Evolutionary conservation across 495 filamentous ascomycete genomes (phyloP).

Genomic region (Collariella sp.): DNA sequence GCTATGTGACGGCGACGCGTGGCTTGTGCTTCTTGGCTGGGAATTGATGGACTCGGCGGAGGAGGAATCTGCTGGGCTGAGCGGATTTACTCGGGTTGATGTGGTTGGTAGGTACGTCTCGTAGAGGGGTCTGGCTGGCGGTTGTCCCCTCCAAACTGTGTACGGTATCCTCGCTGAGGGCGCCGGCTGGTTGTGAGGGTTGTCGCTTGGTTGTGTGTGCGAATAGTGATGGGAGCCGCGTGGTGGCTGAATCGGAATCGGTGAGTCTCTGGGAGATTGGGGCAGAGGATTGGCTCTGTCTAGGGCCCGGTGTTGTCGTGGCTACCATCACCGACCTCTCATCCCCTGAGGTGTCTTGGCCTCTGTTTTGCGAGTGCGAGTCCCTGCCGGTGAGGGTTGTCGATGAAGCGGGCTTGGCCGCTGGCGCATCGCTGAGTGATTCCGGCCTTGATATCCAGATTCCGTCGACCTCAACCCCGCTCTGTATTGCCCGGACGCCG

Average conservation of each 20-base stretch:
- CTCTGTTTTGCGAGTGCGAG: constrained; percentile 11
- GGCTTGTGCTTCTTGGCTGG: constrained; percentile 21
- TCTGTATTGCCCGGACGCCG: constrained; percentile 80
- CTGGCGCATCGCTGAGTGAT: constrained; percentile 37
- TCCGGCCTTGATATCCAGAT: constrained; percentile 73
- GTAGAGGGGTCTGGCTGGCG: constrained; percentile 11
- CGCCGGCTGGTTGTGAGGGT: constrained; percentile 6
- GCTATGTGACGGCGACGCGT: constrained; percentile 20
- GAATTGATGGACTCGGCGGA: constrained; percentile 30
- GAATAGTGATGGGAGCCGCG: constrained; percentile 14
- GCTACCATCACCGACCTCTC: constrained; percentile 8
- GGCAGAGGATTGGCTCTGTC: constrained; percentile 21
- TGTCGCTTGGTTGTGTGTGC: constrained; percentile 5
- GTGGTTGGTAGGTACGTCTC: constrained; percentile 17
- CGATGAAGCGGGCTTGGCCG: constrained; percentile 27
- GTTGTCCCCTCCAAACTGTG: constrained; percentile 27
- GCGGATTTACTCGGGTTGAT: constrained; percentile 16
- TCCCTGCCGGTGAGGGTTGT: constrained; percentile 23
- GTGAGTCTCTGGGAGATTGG: constrained; percentile 20
- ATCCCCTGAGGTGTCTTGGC: constrained; percentile 11
- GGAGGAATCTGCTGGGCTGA: constrained; percentile 25
- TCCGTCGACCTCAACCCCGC: constrained; percentile 75
- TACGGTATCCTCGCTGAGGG: constrained; percentile 31
- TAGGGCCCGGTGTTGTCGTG: constrained; percentile 16
- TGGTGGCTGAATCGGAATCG: constrained; percentile 14